Base-by-base conservation (phyloP, 2,329 filamentous ascomycete genomes). In the Pseudocercospora fuligena region DNA sequence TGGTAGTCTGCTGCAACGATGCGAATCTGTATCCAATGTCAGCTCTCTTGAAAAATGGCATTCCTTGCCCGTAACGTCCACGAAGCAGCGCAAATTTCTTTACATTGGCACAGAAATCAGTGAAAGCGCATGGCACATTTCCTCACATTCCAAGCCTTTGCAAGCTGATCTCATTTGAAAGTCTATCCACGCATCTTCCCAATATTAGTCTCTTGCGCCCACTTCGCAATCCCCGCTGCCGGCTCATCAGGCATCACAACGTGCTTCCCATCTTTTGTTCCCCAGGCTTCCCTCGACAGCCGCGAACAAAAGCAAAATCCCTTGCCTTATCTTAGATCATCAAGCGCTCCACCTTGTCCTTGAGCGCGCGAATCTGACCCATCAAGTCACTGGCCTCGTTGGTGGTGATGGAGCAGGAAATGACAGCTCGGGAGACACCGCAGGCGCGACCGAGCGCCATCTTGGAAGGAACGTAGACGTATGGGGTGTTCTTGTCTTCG, bases 281-380 rank as follows among this genome's bases (percentile, higher is more conserved):
- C 27, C 25, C 23, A 56, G 27, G 9, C 2, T 29, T 54, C 46
- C 12, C 23, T 21, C 23, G 33, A 9, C n/a, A 5, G 46, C n/a
- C 1, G 46, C 23, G 11, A 14, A 51, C 19, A 2, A 5, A 29
- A 29, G 57, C 57, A 19, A 33, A 60, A 2, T 16, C 27, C 33
- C 58, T 46, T 19, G 12, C 43, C 33, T 14, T 27, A 3, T 46
- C 33, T 60, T 70, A 97, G 83, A 97, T 97, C 85, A 94, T 93
- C 73, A 97, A 87, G 75, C 94, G 88, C 87, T 98, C 94, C 64
- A 98, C 92, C 89, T 97, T 96, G 82, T 96, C 92, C 86, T 94
- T 96, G 77, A 97, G 86, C 72, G 89, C 86, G 75, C 91, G 88
- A 81, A 98, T 97, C 86, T 96, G 93, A 77, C 88, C 87, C 81